phyloP scores from a whole-genome alignment of 225 moss, liverwort and hornwort species.

The Straminergon stramineum region DNA sequence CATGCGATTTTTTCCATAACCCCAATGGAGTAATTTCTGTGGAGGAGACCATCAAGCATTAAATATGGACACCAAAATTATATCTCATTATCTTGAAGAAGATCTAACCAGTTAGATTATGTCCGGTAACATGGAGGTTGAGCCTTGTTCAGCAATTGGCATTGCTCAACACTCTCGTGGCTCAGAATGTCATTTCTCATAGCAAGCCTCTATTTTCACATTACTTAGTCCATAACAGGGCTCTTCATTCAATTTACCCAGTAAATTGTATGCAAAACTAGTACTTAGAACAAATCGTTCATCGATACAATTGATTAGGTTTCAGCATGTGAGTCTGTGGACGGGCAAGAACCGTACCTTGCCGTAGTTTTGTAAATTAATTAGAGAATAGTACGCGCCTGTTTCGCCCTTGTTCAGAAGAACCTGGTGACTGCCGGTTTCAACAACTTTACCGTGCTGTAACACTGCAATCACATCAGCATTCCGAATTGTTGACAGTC shows the following conservation, averaged over 20 bases:
- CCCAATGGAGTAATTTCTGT: neutral
- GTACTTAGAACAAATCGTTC: neutral
- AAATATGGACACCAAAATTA: neutral
- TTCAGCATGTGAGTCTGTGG: neutral
- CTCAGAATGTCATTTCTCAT: neutral
- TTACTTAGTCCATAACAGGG: neutral
- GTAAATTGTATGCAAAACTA: neutral
- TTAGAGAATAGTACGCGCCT: conserved; percentile 45
- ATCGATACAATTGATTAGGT: neutral
- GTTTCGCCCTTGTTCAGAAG: conserved; percentile 29
- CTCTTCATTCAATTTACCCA: neutral
- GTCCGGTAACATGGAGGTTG: neutral
- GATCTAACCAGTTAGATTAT: neutral
- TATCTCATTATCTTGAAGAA: neutral
- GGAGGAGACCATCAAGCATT: neutral
- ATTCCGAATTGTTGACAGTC: conserved; percentile 46
- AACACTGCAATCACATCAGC: conserved; percentile 56
- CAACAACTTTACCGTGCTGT: conserved; percentile 46
- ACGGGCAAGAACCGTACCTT: neutral
- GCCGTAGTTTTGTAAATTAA: conserved; percentile 34
- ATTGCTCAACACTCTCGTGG: neutral
- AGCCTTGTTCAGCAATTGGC: neutral
- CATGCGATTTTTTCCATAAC: neutral
- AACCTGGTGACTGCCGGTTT: conserved; percentile 50
- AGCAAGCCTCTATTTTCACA: neutral